These are phyloP conservation scores for Chlamydomonas schloesseri DNA, from an alignment of 139 green algal species.

Conservation along the genomic window DNA sequence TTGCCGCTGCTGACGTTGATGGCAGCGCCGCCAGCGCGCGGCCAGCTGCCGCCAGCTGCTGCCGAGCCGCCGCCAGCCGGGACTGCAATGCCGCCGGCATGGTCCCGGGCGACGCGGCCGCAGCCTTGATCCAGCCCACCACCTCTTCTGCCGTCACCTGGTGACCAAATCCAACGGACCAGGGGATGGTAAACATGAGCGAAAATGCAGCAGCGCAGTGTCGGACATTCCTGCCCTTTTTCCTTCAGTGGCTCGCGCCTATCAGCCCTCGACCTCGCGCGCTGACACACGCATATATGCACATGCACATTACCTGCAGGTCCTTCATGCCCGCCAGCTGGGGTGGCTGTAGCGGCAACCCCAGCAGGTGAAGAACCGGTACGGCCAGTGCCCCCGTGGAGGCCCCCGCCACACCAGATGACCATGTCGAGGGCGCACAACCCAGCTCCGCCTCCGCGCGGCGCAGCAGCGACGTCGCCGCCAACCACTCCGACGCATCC, in stretches of 20 bases:
- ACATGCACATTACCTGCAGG: neutral
- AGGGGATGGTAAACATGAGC: too few relatives aligned
- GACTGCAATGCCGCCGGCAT: neutral
- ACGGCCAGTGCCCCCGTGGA: neutral
- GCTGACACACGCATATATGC: too few relatives aligned
- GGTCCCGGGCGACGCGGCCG: neutral
- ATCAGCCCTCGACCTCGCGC: neutral
- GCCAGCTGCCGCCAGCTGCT: neutral
- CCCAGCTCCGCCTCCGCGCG: slow-evolving; percentile 20
- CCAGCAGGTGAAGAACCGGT: slow-evolving; percentile 16
- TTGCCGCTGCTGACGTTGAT: neutral
- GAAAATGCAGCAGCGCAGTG: too few relatives aligned
- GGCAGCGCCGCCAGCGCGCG: neutral
- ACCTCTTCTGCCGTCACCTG: slow-evolving; percentile 29
- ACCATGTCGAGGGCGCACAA: neutral
- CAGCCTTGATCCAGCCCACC: neutral
- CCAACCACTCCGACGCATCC: slow-evolving; percentile 32
- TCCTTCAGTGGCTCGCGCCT: too few relatives aligned
- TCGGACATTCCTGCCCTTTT: too few relatives aligned
- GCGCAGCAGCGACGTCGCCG: slow-evolving; percentile 15
- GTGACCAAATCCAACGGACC: too few relatives aligned
- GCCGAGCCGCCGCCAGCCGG: neutral
- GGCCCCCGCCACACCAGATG: neutral
- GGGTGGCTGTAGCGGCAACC: slow-evolving; percentile 11
- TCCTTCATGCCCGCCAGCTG: slow-evolving; percentile 6